Percentiles rank a stretch among this genome's conserved stretches.
Evolutionary conservation across 2,329 filamentous ascomycete species (phyloP).

Genomic region (Clathrospora elynae): DNA sequence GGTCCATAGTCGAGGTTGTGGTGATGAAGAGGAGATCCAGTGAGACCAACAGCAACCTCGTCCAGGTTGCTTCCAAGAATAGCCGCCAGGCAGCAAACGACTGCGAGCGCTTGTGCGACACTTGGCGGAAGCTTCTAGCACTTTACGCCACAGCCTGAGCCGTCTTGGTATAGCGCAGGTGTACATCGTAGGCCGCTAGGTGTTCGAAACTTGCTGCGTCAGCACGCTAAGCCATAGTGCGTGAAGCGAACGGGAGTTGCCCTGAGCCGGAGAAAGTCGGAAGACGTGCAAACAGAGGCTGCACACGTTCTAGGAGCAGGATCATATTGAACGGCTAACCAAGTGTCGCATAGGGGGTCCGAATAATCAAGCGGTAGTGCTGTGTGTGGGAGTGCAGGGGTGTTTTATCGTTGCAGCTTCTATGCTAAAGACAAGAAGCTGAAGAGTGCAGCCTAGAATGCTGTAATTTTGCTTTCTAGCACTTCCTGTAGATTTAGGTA

Average conservation of each 20-base stretch:
- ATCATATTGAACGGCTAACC: no score
- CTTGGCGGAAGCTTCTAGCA: conserved; percentile 1
- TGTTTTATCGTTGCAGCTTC: neutral
- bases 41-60: conserved; percentile 3
- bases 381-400: neutral
- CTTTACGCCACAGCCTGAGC: conserved; percentile 3
- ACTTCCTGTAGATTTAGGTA: neutral
- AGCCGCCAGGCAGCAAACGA: no score
- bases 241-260: neutral
- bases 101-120: conserved; percentile 2
- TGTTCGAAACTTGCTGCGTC: neutral
- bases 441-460: neutral
- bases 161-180: neutral
- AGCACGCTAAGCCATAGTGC: neutral
- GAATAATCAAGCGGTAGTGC: neutral
- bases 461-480: conserved; percentile 2
- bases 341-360: no score
- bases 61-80: conserved; percentile 3
- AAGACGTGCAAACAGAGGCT: no score
- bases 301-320: no score
- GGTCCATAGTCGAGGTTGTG: conserved; percentile 15
- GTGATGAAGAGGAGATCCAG: no score
- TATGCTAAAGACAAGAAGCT: neutral
- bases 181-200: conserved; percentile 2
- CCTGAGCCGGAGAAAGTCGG: neutral